Base-by-base conservation (phyloP, 305 asterid genomes). In the Fraxinus sp. region DNA sequence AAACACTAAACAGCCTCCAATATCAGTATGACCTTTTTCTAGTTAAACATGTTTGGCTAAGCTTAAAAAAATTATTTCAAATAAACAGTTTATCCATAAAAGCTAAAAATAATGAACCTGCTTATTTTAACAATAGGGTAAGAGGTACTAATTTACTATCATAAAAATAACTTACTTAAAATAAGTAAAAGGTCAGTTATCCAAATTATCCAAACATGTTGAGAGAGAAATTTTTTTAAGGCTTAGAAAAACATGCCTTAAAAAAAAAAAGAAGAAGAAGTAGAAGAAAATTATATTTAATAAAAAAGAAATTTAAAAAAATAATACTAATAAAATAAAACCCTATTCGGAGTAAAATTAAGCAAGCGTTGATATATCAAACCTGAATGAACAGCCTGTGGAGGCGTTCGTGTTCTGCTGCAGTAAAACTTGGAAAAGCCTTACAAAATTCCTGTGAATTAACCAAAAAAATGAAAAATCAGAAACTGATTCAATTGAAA, bases 351-450 rank as follows among this genome's bases (percentile, higher is more conserved):
- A 4, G 55, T 0, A 7, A 39, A 39, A 28, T 36, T 43, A 82
- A 72, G 18, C 55, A 5, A 70, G 22, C 80, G 28, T 64, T 49
- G 26, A 77, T 16, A 18, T 5, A 22, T 78, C 75, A 59, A 16
- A 91, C 97, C 94, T 86, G 90, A 83, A 88, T 84, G 85, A 90
- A 93, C 52, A 89, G 90, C 9, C 86, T 87, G 81, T 87, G 94
- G 80, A 92, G 93, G 82, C 93, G 92, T 10, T 85, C 91, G 82
- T 88, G 87, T 87, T 90, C 94, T 62, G 89, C 79, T 24, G 88
- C 85, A 37, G 88, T 81, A 79, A 86, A 88, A 72, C 84, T 87
- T 20, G 92, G 91, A 78, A 93, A 93, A 70, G 90, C 91, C 57
- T 86, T 79, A 81, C 86, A 88, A 76, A 93, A 89, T 70, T 84